Conservation (phyloP, 1,139 yeast species). For the Candida labiduridarum region DNA sequence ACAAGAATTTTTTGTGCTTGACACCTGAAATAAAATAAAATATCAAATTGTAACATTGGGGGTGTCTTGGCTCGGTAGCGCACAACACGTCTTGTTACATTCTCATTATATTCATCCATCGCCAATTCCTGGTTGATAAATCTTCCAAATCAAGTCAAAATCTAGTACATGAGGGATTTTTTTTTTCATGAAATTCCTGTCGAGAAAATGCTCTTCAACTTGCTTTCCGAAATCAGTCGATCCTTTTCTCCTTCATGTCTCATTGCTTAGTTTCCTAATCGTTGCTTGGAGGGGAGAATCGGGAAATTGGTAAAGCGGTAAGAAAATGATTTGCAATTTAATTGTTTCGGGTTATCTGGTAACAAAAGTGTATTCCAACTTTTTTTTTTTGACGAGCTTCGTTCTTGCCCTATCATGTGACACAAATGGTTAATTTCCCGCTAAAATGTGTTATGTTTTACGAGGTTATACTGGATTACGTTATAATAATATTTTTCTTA, state of each 20-base stretch:
- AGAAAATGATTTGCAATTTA: background rate
- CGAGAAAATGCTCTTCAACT: background rate
- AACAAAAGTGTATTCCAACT: background rate
- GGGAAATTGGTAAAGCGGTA: background rate
- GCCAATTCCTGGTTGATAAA: background rate
- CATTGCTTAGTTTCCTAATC: background rate
- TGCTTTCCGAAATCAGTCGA: background rate
- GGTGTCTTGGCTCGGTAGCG: background rate
- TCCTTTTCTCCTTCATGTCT: too few species aligned
- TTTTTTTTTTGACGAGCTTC: background rate
- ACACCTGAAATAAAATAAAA: background rate
- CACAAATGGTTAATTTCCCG: background rate
- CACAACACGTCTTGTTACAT: constrained; percentile 4
- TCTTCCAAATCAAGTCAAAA: constrained; percentile 2
- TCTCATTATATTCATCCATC: background rate
- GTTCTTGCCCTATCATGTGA: background rate
- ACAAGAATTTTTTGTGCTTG: background rate
- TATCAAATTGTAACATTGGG: background rate
- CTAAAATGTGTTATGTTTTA: background rate
- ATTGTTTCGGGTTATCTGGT: constrained; percentile 2
- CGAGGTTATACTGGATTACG: background rate
- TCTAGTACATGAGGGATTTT: background rate
- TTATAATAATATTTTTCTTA: background rate
- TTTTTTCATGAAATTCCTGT: background rate
- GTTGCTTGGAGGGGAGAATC: background rate